Evolutionary conservation across 106 monocot genomes (phyloP).

Genomic region (Dendrobium chrysotoxum): DNA sequence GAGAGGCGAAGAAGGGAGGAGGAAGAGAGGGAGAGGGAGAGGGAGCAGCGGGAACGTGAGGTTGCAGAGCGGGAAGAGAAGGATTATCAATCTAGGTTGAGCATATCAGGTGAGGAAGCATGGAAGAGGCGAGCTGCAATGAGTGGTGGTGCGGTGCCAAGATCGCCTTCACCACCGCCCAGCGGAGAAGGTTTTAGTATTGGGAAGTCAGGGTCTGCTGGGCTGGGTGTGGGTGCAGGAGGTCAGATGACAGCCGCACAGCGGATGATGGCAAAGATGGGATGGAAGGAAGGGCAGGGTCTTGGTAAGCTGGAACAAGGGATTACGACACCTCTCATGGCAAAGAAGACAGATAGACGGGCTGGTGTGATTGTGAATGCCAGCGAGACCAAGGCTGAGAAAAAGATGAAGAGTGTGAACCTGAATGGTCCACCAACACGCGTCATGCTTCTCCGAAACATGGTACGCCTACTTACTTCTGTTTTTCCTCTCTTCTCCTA

Average conservation of each 20-base stretch:
- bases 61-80: slow-evolving; percentile 46
- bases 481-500: neutral
- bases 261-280: slow-evolving; percentile 99
- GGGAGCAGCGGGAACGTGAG: slow-evolving; percentile 70
- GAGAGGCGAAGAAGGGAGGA: slow-evolving; percentile 80
- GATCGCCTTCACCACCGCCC: slow-evolving; percentile 68
- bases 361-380: slow-evolving; percentile 98
- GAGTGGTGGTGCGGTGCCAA: slow-evolving; percentile 45
- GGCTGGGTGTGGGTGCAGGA: slow-evolving; percentile 85
- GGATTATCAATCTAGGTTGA: slow-evolving; percentile 48
- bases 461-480: slow-evolving; percentile 34
- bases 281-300: slow-evolving; percentile 98
- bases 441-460: slow-evolving; percentile 83
- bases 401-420: slow-evolving; percentile 78
- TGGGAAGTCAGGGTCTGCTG: slow-evolving; percentile 68
- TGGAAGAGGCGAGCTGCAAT: slow-evolving; percentile 89
- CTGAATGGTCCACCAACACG: slow-evolving; percentile 72
- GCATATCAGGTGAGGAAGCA: slow-evolving; percentile 94
- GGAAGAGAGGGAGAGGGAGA: slow-evolving; percentile 78
- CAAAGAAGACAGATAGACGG: slow-evolving; percentile 93
- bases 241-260: slow-evolving; percentile 99
- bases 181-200: slow-evolving; percentile 74
- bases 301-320: slow-evolving; percentile 97
- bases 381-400: slow-evolving; percentile 60
- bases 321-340: slow-evolving; percentile 92